Evolutionary conservation across 1,139 yeast genomes (phyloP).

Genomic region (Sugiyamaella japonica): DNA sequence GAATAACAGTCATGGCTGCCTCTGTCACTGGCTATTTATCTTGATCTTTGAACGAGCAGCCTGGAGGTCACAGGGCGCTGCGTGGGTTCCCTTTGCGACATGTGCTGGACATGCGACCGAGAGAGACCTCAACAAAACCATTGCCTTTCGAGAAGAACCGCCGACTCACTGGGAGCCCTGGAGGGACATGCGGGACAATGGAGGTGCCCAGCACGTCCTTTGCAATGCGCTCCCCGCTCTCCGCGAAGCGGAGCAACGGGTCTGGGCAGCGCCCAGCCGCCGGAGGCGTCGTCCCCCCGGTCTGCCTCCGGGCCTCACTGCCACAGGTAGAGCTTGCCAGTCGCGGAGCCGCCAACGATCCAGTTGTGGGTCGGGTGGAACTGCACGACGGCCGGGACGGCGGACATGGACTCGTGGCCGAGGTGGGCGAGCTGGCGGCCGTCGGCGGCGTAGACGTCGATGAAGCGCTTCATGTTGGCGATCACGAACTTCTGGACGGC

Average conservation of each 20-base stretch:
- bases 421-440: conserved; percentile 81
- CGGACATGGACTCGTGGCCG: conserved; percentile 61
- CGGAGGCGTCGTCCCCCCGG: not conserved
- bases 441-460: conserved; percentile 73
- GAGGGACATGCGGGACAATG: too few species aligned
- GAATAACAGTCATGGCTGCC: too few species aligned
- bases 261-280: conserved; percentile 4
- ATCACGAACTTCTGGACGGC: conserved; percentile 80
- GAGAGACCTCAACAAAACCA: too few species aligned
- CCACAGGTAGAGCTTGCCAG: conserved; percentile 78
- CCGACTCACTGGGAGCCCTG: too few species aligned
- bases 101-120: too few species aligned
- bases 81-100: too few species aligned
- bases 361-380: conserved; percentile 87
- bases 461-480: conserved; percentile 86
- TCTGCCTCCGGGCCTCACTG: conserved; percentile 12
- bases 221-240: too few species aligned
- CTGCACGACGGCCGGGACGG: conserved; percentile 86
- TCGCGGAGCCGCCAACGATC: conserved; percentile 91
- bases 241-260: not conserved
- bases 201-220: too few species aligned
- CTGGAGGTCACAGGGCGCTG: too few species aligned
- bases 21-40: too few species aligned
- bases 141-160: too few species aligned
- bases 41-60: too few species aligned